Evolutionary conservation across 2,329 filamentous ascomycete genomes (phyloP).

Genomic region (Aspergillus fischeri): DNA sequence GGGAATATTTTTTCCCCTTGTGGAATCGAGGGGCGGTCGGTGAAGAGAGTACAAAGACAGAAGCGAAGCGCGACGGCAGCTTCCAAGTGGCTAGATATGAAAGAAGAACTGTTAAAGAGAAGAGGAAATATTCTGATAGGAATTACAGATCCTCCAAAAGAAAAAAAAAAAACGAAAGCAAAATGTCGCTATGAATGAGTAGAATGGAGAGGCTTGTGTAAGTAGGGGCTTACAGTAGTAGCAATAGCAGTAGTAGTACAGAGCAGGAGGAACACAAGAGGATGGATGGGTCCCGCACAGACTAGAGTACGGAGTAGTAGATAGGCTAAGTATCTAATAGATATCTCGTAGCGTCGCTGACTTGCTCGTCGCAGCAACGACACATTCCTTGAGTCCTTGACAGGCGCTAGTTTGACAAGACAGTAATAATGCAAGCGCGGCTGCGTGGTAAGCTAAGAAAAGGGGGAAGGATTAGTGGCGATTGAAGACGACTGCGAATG

Average conservation of each 20-base stretch:
- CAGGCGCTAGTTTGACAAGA: background rate
- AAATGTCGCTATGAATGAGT: background rate
- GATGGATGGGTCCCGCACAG: slow-evolving; percentile 15
- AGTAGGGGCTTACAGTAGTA: slow-evolving; percentile 4
- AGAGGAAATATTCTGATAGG: background rate
- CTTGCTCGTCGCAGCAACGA: slow-evolving; percentile 13
- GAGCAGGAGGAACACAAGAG: slow-evolving; percentile 7
- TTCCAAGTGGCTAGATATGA: background rate
- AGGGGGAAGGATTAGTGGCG: background rate
- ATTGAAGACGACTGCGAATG: background rate
- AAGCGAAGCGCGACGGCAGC: background rate
- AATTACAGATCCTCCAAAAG: background rate
- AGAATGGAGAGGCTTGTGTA: background rate
- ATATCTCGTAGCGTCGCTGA: background rate
- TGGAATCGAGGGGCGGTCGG: slow-evolving; percentile 14
- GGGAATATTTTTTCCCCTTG: background rate
- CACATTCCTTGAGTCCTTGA: slow-evolving; percentile 15
- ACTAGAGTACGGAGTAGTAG: slow-evolving; percentile 5
- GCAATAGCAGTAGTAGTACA: slow-evolving; percentile 1
- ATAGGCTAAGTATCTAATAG: too few species aligned
- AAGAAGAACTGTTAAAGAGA: background rate
- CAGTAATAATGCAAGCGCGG: slow-evolving; percentile 25
- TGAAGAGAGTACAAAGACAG: slow-evolving; percentile 1
- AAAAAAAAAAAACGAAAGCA: background rate
- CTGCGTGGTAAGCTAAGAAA: slow-evolving; percentile 25